Conservation (phyloP, 169 alveolate genomes). For the Plasmodium relictum region DNA sequence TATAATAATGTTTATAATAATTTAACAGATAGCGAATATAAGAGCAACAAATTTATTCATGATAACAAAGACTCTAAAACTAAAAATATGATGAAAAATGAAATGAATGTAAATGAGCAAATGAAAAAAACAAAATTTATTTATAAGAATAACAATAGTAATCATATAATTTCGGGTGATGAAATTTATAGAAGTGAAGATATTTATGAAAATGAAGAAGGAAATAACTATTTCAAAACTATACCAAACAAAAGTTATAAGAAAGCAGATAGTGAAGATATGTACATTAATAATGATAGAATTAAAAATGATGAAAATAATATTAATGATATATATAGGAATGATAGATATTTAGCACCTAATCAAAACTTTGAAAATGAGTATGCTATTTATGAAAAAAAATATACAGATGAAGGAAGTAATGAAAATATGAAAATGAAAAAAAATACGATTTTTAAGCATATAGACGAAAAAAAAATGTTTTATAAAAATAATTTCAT, state of each 20-base stretch:
- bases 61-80: background rate
- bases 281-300: background rate
- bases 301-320: background rate
- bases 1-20: background rate
- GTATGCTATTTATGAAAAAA: background rate
- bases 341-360: background rate
- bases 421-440: background rate
- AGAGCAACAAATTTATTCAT: too few relatives aligned
- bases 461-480: conserved; percentile 3
- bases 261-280: background rate
- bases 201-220: conserved; percentile 6
- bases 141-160: too few relatives aligned
- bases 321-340: background rate
- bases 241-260: conserved; percentile 7
- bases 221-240: background rate
- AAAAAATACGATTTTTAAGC: background rate
- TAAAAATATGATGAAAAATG: background rate
- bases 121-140: background rate
- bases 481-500: background rate
- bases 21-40: too few relatives aligned
- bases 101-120: background rate
- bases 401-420: background rate
- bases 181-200: background rate
- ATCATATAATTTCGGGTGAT: background rate
- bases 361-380: background rate